phyloP scores from a whole-genome alignment of 495 filamentous ascomycete species.

The Lepraria neglecta region DNA sequence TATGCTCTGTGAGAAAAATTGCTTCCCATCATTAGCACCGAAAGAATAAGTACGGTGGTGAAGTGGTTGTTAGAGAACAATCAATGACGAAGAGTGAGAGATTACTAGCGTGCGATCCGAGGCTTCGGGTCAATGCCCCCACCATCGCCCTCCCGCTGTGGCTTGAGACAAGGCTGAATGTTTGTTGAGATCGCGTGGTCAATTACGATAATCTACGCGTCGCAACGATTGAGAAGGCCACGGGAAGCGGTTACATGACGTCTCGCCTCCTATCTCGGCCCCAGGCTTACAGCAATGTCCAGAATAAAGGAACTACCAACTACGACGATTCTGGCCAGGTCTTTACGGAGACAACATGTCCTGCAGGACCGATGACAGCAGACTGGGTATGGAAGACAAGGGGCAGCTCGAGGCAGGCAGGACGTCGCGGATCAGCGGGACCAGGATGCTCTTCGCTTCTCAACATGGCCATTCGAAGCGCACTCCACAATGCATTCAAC shows the following conservation, averaged over 20 bases:
- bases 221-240: background rate
- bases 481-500: slow-evolving; percentile 17
- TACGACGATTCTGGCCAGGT: slow-evolving; percentile 27
- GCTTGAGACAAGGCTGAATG: slow-evolving; percentile 1
- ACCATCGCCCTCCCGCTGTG: slow-evolving; percentile 3
- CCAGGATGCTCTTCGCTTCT: slow-evolving; percentile 28
- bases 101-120: slow-evolving; percentile 3
- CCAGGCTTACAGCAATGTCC: background rate
- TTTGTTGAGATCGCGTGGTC: background rate
- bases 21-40: background rate
- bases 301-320: slow-evolving; percentile 1
- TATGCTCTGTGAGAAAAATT: background rate
- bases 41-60: background rate
- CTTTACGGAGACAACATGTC: slow-evolving; percentile 22
- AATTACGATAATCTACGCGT: background rate
- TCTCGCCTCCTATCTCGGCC: background rate
- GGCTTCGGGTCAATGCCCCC: background rate
- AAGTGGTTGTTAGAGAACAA: background rate
- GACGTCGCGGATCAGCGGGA: background rate
- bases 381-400: slow-evolving; percentile 26
- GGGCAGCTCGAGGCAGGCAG: slow-evolving; percentile 10
- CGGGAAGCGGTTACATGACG: background rate
- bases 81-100: slow-evolving; percentile 7
- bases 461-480: slow-evolving; percentile 22
- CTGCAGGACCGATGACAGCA: slow-evolving; percentile 19